These are phyloP conservation scores for Trichophyton benhamiae DNA, from an alignment of 2,329 filamentous ascomycete genomes.

Conservation along the genomic window DNA sequence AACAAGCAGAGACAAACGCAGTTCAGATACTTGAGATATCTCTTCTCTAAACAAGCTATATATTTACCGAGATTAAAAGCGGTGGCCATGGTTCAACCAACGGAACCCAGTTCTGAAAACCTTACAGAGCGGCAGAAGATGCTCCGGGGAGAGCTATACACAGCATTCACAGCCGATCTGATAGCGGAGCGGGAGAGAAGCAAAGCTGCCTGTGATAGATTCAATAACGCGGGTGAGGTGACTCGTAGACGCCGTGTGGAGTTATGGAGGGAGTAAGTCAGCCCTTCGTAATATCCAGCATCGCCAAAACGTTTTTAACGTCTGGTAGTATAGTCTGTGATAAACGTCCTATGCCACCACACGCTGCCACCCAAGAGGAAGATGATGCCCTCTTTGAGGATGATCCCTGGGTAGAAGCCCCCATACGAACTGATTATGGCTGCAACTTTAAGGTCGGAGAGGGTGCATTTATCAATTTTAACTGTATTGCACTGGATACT, in stretches of 20 bases:
- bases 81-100: neutral
- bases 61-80: neutral
- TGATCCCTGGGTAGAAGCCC: constrained; percentile 57
- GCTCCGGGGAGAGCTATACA: constrained; percentile 58
- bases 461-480: constrained; percentile 63
- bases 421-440: constrained; percentile 65
- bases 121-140: constrained; percentile 37
- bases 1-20: neutral
- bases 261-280: constrained; percentile 58
- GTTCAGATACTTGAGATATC: neutral
- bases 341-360: constrained; percentile 50
- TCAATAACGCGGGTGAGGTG: constrained; percentile 51
- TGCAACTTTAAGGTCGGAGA: constrained; percentile 58
- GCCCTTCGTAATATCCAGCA: neutral
- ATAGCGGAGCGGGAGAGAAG: constrained; percentile 52
- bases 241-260: constrained; percentile 51
- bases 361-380: constrained; percentile 43
- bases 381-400: constrained; percentile 54
- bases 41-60: neutral
- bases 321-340: constrained; percentile 50
- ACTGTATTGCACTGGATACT: constrained; percentile 66
- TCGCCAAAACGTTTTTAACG: neutral
- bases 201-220: constrained; percentile 47
- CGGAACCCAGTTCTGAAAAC: neutral
- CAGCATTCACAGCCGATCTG: constrained; percentile 59